Conservation (phyloP, 371 early-diverging fungal genomes). For the Mortierella sp. region DNA sequence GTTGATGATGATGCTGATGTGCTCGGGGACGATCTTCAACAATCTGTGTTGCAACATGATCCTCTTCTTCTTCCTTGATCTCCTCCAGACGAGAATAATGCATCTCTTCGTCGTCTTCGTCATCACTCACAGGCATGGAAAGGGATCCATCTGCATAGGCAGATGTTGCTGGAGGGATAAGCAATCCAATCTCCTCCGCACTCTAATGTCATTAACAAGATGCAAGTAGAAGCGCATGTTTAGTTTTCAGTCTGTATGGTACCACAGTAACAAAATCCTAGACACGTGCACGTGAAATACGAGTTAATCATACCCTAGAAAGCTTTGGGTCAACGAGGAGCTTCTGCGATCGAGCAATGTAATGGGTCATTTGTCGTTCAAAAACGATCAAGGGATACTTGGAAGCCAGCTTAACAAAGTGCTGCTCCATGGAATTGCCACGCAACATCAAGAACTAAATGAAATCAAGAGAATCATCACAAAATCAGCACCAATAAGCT, state of each 20-base stretch:
- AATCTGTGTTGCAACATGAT: not conserved
- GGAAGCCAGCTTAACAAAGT: conserved; percentile 64
- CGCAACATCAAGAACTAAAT: conserved; percentile 60
- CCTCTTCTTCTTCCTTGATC: conserved; percentile 53
- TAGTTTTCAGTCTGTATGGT: not conserved
- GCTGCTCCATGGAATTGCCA: conserved; percentile 58
- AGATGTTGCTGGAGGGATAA: conserved; percentile 49
- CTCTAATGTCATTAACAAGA: conserved; percentile 15
- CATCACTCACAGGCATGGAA: conserved; percentile 57
- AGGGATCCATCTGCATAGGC: conserved; percentile 53
- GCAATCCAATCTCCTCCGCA: conserved; percentile 32
- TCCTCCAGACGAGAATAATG: conserved; percentile 35
- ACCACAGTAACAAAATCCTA: conserved; percentile 15
- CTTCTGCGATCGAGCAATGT: conserved; percentile 46
- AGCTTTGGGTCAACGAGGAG: conserved; percentile 50
- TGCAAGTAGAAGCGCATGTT: not conserved
- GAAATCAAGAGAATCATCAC: not conserved
- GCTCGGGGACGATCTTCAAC: not conserved
- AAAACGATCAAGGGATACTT: conserved; percentile 61
- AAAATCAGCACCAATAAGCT: not conserved
- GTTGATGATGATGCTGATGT: conserved; percentile 8
- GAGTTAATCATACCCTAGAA: conserved; percentile 28
- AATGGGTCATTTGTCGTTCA: conserved; percentile 56
- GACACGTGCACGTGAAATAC: conserved; percentile 4
- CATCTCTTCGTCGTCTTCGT: conserved; percentile 42